Evolutionary conservation across 495 filamentous ascomycete genomes (phyloP), one percentile per base, ranked within the genome.

Genomic region (Aspergillus baeticus): DNA sequence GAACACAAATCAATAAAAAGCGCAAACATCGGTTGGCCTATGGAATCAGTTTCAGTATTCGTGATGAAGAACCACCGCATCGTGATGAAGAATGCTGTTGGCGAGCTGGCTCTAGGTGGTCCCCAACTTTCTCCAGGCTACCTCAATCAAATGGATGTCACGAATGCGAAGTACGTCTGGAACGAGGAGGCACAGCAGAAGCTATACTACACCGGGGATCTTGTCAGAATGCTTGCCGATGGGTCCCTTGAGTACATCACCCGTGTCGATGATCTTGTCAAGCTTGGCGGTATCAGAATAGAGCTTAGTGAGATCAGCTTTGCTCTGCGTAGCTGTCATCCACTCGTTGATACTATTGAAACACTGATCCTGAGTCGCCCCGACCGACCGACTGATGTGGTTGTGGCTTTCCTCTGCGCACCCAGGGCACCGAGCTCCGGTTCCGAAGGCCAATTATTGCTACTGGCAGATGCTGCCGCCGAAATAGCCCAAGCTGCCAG

Each of bases 161-260:
- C 76, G 5, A 62, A 63, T 2, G 69, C 65, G 1, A 67, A 70
- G 5, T 81, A 74, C 52, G 59, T 74, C 0, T 72, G 65, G 65
- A 72, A 67, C 29, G 59, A 69, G 3, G 56, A 64, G 15, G 54
- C 63, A 2, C 21, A 44, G 3, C 64, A 61, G 23, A 49, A 23
- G 3, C 51, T 82, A 7, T 84, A 82, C 55, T 74, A 76, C 33
- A 84, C 80, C 11, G 81, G 80, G 11, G 81, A 84, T 59, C 56
- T 80, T 17, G 80, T 76, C 21, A 69, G 73, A 14, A 71, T 75
- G 58, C 49, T 77, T 31, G 55, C 60, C 6, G 69, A 77, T 54
- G 78, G 74, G 3, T 73, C 69, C 6, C 62, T 83, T 11, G 67
- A 74, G 37, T 73, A 81, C 47, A 56, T 74, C 21, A 68, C 66